A percentile compares a stretch with the other conserved stretches of the same genome.
phyloP scores from a whole-genome alignment of 805 yeast species.

The Hanseniaspora singularis region DNA sequence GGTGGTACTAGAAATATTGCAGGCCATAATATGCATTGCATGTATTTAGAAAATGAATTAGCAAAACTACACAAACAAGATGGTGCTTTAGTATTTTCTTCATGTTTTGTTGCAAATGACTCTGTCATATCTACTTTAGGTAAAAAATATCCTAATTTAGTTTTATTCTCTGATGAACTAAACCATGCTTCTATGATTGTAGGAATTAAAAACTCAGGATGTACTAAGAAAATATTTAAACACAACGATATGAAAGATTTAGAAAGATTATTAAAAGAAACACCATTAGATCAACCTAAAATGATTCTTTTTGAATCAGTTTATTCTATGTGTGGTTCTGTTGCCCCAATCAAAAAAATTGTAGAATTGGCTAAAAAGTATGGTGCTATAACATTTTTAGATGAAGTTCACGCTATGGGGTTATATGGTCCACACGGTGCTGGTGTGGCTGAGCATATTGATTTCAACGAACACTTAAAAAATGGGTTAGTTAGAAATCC shows the following conservation, averaged over 20 bases:
- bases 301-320: constrained; percentile 94
- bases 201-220: constrained; percentile 84
- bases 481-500: constrained; percentile 39
- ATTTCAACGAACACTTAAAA: constrained; percentile 69
- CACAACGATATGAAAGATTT: constrained; percentile 81
- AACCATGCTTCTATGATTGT: constrained; percentile 98
- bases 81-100: constrained; percentile 86
- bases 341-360: constrained; percentile 82
- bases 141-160: constrained; percentile 76
- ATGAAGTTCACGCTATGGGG: constrained; percentile 98
- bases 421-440: constrained; percentile 99
- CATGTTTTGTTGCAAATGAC: constrained; percentile 95
- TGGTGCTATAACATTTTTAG: constrained; percentile 92
- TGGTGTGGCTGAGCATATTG: constrained; percentile 95
- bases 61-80: constrained; percentile 91
- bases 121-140: constrained; percentile 87
- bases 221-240: constrained; percentile 77
- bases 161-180: constrained; percentile 80
- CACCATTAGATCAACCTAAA: constrained; percentile 83
- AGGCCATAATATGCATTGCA: constrained; percentile 89
- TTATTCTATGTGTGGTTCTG: constrained; percentile 97
- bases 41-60: constrained; percentile 68
- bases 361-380: constrained; percentile 95
- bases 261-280: constrained; percentile 62
- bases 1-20: constrained; percentile 99